Evolutionary conservation across 73 alveolate species (phyloP).

Genomic region (Effrenium voratum): DNA sequence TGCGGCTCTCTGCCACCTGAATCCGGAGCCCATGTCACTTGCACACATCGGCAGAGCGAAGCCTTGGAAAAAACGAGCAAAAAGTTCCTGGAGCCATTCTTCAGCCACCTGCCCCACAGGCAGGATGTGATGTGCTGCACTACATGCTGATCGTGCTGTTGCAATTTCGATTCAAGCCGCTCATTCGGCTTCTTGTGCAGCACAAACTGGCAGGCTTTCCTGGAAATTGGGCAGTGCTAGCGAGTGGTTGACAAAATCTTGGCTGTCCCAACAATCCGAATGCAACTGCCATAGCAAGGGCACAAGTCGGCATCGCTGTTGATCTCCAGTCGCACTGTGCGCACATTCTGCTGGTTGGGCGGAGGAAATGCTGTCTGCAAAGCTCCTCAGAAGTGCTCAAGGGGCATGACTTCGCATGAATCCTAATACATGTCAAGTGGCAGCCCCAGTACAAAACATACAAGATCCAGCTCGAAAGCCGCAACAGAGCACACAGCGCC

Average conservation of each 20-base stretch:
- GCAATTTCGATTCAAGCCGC: not conserved
- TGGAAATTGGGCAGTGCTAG: not conserved
- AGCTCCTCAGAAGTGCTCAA: constrained; percentile 57
- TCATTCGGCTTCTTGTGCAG: constrained; percentile 92
- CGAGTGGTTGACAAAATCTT: not conserved
- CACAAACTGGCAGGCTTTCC: constrained; percentile 91
- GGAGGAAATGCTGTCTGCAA: constrained; percentile 82
- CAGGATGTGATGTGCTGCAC: no score
- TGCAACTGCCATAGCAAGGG: no score
- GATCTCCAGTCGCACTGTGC: constrained; percentile 69
- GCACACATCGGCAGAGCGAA: not conserved
- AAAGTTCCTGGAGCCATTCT: constrained; percentile 70
- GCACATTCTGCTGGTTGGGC: constrained; percentile 47
- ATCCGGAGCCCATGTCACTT: not conserved
- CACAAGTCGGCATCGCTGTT: constrained; percentile 37
- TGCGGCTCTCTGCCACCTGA: constrained; percentile 66
- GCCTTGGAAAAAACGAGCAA: constrained; percentile 65
- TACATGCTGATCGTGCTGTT: not conserved
- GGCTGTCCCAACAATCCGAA: not conserved
- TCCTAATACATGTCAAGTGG: no score
- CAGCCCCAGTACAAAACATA: not conserved
- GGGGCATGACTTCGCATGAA: no score
- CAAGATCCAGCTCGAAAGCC: not conserved
- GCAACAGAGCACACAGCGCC: not conserved
- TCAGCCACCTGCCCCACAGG: constrained; percentile 93